These are phyloP conservation scores for Manihot esculenta DNA, from an alignment of 441 rosid genomes.

Conservation along the genomic window DNA sequence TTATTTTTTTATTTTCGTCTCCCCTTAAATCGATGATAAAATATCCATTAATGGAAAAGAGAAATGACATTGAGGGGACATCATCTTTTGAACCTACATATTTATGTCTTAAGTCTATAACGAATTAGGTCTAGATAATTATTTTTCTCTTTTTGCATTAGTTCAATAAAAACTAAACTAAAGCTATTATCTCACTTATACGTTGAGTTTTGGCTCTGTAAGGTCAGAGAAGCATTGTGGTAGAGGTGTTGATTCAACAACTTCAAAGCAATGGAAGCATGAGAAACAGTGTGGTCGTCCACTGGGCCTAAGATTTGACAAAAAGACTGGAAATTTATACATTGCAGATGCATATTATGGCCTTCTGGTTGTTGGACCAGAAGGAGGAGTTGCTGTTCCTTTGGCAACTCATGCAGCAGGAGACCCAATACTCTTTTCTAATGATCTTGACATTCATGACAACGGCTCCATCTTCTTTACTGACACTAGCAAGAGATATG, in stretches of 20 bases:
- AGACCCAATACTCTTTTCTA: conserved; percentile 78
- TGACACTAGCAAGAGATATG: conserved; percentile 86
- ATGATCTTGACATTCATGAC: conserved; percentile 77
- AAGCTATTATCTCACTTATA: too few species aligned
- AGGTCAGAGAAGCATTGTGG: conserved; percentile 83
- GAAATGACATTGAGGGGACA: too few species aligned
- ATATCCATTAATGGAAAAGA: too few species aligned
- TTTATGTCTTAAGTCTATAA: too few species aligned
- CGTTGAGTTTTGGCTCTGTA: conserved; percentile 14
- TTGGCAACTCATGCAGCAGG: conserved; percentile 70
- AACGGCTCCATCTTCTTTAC: conserved; percentile 98
- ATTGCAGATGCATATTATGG: conserved; percentile 93
- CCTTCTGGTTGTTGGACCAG: conserved; percentile 69
- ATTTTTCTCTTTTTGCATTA: too few species aligned
- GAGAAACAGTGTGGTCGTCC: conserved; percentile 91
- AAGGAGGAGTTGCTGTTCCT: conserved; percentile 79
- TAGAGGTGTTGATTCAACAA: conserved; percentile 81
- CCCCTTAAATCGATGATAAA: too few species aligned
- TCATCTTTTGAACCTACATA: too few species aligned
- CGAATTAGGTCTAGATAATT: too few species aligned
- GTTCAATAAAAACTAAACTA: too few species aligned
- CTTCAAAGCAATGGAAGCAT: conserved; percentile 83
- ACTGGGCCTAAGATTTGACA: conserved; percentile 77
- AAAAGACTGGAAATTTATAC: conserved; percentile 61
- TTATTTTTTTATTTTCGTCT: too few species aligned